Base-by-base conservation (phyloP, 805 yeast genomes). In the Ogataea pilisensis region DNA sequence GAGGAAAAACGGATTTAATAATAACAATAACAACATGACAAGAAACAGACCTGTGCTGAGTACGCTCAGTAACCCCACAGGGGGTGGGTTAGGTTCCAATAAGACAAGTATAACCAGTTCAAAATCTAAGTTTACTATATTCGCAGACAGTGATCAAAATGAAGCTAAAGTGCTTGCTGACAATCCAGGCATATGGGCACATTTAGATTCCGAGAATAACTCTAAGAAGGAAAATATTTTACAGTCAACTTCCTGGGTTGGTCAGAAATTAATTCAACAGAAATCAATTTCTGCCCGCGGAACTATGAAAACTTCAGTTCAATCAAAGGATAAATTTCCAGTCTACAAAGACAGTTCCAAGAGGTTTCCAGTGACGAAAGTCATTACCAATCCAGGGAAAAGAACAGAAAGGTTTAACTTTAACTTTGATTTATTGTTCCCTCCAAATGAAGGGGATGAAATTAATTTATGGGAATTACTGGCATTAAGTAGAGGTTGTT, bases 221-320 rank as follows among this genome's bases (percentile, higher is more conserved):
- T 59, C 85, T 38, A 68, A 70, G 34, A 85, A 85, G 57, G 95
- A 87, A 56, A 87, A 87, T 54, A 62, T 58, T 6, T 31, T 75
- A 17, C 63, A 66, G 2, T 69, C 88, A 1, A 66, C 64, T 8
- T 73, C 81, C 0, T 80, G 91, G 85, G 66, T 64, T 12, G 89
- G 91, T 0, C 82, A 84, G 50, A 66, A 63, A 2, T 38, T 81
- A n/a, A 56, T 62, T 18, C 83, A 79, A 50, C 57, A 62, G n/a
- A 31, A 34, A 9, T 6, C 8, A 27, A 13, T 5, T 9, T 13
- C 9, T 27, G 14, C 29, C 5, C 6, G 14, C 5, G 8, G 24
- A 5, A 25, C 29, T 13, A 37, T 31, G 17, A 34, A 36, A n/a
- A 14, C 30, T 3, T 35, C 36, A 1, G 8, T 28, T 6, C 31